Percentiles rank a stretch among this genome's conserved stretches.
Evolutionary conservation across 2,329 filamentous ascomycete genomes (phyloP).

Genomic region (Colletotrichum falcatum): DNA sequence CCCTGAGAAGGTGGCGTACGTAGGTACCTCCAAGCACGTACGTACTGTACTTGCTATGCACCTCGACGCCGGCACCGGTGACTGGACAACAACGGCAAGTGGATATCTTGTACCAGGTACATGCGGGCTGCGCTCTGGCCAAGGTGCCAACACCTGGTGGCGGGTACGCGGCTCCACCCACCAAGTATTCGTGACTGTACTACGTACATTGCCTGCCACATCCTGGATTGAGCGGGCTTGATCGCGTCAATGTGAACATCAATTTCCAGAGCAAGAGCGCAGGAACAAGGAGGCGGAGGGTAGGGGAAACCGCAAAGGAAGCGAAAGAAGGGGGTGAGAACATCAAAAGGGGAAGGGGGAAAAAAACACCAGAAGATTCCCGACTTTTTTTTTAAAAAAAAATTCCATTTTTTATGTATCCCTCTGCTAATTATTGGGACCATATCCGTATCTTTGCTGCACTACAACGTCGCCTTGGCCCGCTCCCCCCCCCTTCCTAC

Average conservation of each 20-base stretch:
- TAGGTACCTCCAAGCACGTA: not conserved
- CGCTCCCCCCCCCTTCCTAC: slow-evolving; percentile 18
- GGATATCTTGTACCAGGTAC: slow-evolving; percentile 22
- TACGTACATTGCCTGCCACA: slow-evolving; percentile 29
- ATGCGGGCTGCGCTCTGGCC: slow-evolving; percentile 25
- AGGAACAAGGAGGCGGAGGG: slow-evolving; percentile 10
- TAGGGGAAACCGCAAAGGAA: slow-evolving; percentile 8
- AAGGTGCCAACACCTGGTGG: slow-evolving; percentile 18
- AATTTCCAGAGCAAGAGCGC: slow-evolving; percentile 37
- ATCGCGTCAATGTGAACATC: slow-evolving; percentile 40
- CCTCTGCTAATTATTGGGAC: slow-evolving; percentile 25
- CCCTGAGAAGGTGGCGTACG: slow-evolving; percentile 40
- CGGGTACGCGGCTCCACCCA: slow-evolving; percentile 11
- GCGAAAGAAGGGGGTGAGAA: not conserved
- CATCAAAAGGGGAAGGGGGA: not conserved
- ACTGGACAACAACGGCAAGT: slow-evolving; percentile 8
- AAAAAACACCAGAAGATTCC: not conserved
- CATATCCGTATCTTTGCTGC: slow-evolving; percentile 24
- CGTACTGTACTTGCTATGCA: not conserved
- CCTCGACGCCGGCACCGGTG: not conserved
- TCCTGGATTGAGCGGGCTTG: slow-evolving; percentile 35
- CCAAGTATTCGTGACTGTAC: slow-evolving; percentile 28
- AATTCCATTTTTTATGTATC: slow-evolving; percentile 7
- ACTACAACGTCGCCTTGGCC: slow-evolving; percentile 21
- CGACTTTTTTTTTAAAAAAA: not conserved